phyloP scores from a whole-genome alignment of 805 yeast species.

The Metschnikowia lochheadii region DNA sequence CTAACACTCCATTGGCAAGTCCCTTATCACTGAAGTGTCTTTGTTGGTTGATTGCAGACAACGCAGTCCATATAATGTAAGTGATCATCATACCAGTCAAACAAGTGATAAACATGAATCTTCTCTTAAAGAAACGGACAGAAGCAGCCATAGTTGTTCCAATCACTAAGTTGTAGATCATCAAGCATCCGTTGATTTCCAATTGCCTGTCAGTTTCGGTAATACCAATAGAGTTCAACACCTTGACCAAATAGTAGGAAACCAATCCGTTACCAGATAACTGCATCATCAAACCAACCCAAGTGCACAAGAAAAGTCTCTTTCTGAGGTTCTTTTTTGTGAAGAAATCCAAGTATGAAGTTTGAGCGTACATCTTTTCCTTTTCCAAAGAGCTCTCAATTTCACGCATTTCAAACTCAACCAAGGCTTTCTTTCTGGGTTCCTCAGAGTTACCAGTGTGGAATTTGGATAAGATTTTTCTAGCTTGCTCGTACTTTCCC shows the following conservation, averaged over 20 bases:
- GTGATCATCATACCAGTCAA: constrained; percentile 33
- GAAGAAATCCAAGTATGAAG: constrained; percentile 39
- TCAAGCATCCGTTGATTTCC: constrained; percentile 45
- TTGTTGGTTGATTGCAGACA: constrained; percentile 44
- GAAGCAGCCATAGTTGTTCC: constrained; percentile 21
- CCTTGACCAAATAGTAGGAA: constrained; percentile 48
- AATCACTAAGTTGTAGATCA: constrained; percentile 30
- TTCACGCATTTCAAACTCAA: constrained; percentile 24
- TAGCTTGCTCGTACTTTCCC: constrained; percentile 42
- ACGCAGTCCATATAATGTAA: constrained; percentile 40
- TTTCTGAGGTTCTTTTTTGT: constrained; percentile 37
- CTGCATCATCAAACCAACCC: constrained; percentile 39
- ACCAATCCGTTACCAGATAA: constrained; percentile 51
- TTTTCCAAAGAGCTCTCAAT: constrained; percentile 29
- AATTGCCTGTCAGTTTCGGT: constrained; percentile 38
- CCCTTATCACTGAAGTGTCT: constrained; percentile 37
- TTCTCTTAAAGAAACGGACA: constrained; percentile 29
- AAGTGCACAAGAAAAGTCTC: constrained; percentile 33
- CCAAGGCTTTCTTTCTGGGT: constrained; percentile 15
- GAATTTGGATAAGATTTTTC: constrained; percentile 33
- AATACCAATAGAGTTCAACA: constrained; percentile 51
- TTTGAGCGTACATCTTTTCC: constrained; percentile 31
- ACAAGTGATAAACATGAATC: constrained; percentile 34
- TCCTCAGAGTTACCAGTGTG: constrained; percentile 39
- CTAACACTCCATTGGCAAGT: constrained; percentile 44